These are phyloP conservation scores for Lepiota brunneoincarnata DNA, from an alignment of 768 basidiomycete species.

Conservation along the genomic window DNA sequence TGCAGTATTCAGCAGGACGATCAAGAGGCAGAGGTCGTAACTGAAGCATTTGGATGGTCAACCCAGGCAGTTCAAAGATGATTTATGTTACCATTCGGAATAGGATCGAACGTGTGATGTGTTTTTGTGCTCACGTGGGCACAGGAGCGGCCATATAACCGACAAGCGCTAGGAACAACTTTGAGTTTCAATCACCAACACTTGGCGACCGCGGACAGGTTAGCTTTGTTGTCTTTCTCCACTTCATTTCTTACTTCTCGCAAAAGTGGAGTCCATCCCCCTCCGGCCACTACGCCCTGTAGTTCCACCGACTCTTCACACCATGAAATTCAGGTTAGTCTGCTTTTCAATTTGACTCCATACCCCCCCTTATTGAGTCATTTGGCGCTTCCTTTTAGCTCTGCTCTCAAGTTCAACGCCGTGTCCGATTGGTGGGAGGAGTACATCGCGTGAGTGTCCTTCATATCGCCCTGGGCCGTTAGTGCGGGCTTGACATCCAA, in stretches of 20 bases:
- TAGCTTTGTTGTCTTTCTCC: not conserved
- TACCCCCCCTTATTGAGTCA: not conserved
- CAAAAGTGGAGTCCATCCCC: slow-evolving; percentile 38
- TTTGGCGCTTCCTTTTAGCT: slow-evolving; percentile 37
- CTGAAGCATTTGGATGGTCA: too few relatives aligned
- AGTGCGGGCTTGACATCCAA: not conserved
- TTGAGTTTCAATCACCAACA: not conserved
- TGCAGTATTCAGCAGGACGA: too few relatives aligned
- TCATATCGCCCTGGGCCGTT: not conserved
- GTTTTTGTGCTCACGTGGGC: too few relatives aligned
- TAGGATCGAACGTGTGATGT: too few relatives aligned
- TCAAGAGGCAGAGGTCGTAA: too few relatives aligned
- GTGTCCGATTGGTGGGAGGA: slow-evolving; percentile 92
- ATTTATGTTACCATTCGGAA: too few relatives aligned
- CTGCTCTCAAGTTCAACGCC: slow-evolving; percentile 88
- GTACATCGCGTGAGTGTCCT: slow-evolving; percentile 73
- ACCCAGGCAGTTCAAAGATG: too few relatives aligned
- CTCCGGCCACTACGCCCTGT: slow-evolving; percentile 29
- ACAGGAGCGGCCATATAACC: too few relatives aligned
- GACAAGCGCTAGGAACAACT: too few relatives aligned
- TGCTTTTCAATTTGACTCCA: not conserved
- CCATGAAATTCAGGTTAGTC: slow-evolving; percentile 63
- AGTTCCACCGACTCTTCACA: slow-evolving; percentile 20
- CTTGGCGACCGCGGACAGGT: not conserved
- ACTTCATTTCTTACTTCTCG: not conserved